These are phyloP conservation scores for button mushroom (Agaricus bisporus) DNA, from an alignment of 768 basidiomycete genomes.

Conservation along the genomic window DNA sequence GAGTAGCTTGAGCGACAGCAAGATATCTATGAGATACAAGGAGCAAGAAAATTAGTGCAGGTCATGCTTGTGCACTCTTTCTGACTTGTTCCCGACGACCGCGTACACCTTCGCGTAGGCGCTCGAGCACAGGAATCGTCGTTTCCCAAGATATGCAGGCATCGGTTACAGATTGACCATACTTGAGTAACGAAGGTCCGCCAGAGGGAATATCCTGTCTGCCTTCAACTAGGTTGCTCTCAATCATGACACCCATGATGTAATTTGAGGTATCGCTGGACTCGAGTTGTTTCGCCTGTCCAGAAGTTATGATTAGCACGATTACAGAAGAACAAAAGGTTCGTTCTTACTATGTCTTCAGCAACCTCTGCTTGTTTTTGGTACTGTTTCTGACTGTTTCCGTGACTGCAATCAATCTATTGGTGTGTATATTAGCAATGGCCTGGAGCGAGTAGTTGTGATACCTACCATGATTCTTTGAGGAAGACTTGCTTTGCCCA, in stretches of 20 bases:
- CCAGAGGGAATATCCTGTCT: constrained; percentile 76
- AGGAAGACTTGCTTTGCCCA: constrained; percentile 71
- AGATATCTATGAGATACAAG: not conserved
- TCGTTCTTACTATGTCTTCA: constrained; percentile 72
- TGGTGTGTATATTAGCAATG: not conserved
- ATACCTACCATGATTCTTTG: constrained; percentile 79
- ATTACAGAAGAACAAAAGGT: constrained; percentile 5
- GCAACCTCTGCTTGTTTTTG: constrained; percentile 84
- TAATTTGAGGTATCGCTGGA: constrained; percentile 59
- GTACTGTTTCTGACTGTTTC: constrained; percentile 92
- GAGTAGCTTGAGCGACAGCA: not conserved
- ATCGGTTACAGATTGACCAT: constrained; percentile 86
- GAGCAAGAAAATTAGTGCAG: not conserved
- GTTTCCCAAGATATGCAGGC: constrained; percentile 88
- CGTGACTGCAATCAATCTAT: constrained; percentile 95
- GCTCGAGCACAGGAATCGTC: constrained; percentile 76
- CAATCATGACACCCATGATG: constrained; percentile 95
- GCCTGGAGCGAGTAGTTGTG: not conserved
- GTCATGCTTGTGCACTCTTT: constrained; percentile 17
- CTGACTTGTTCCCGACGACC: constrained; percentile 56
- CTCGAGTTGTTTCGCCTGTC: constrained; percentile 67
- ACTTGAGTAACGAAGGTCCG: constrained; percentile 68
- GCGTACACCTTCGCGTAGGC: constrained; percentile 82
- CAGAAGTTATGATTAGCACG: constrained; percentile 10
- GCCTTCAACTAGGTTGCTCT: constrained; percentile 85